Evolutionary conservation across 2,329 filamentous ascomycete species (phyloP).

Genomic region (Capronia epimyces): DNA sequence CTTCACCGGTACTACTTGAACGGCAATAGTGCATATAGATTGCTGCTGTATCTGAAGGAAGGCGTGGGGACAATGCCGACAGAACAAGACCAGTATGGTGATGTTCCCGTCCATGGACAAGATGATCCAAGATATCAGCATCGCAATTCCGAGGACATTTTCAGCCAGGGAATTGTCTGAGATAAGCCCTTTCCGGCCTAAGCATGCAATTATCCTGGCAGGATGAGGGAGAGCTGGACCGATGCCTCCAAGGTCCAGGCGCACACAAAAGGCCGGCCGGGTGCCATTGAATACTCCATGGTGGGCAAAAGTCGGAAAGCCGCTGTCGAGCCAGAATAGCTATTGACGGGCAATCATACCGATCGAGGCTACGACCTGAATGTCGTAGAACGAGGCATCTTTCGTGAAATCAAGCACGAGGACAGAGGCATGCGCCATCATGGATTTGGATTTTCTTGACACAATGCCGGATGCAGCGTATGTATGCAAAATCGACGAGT

Average conservation of each 20-base stretch:
- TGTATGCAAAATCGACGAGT: neutral
- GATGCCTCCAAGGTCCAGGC: no score
- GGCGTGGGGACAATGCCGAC: slow-evolving; percentile 45
- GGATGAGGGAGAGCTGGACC: neutral
- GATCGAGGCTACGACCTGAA: no score
- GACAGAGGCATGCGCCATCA: neutral
- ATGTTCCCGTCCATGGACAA: slow-evolving; percentile 22
- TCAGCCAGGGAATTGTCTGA: slow-evolving; percentile 19
- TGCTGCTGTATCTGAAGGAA: slow-evolving; percentile 73
- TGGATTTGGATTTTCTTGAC: neutral
- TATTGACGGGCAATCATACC: neutral
- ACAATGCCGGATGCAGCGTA: neutral
- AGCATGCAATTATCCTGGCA: neutral
- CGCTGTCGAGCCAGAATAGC: neutral
- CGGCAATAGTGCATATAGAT: slow-evolving; percentile 85
- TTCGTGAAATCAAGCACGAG: neutral
- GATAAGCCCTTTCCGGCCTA: neutral
- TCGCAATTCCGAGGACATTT: slow-evolving; percentile 10
- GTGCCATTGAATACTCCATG: neutral
- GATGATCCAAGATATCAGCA: slow-evolving; percentile 21
- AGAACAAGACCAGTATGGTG: slow-evolving; percentile 32
- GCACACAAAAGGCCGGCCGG: neutral
- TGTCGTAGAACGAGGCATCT: no score
- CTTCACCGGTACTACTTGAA: slow-evolving; percentile 94
- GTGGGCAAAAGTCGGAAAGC: neutral